A percentile compares a stretch with the other conserved stretches of the same genome.
Evolutionary conservation across 805 yeast species (phyloP).

Genomic region (Candida ficus): DNA sequence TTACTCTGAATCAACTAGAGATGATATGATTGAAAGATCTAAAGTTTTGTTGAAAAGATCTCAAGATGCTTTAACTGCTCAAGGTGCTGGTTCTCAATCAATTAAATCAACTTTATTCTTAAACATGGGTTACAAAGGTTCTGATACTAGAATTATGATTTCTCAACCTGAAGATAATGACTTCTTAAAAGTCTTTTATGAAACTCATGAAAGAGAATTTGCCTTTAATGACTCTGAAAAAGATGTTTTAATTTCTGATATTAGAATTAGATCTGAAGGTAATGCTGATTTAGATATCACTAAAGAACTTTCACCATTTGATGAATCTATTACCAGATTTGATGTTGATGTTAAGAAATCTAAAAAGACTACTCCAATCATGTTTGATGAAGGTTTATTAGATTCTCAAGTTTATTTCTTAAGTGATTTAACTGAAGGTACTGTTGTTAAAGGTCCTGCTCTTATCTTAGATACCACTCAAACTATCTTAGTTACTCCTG

Average conservation of each 20-base stretch:
- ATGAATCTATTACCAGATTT: slow-evolving; percentile 17
- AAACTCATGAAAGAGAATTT: slow-evolving; percentile 32
- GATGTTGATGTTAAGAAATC: slow-evolving; percentile 15
- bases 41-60: slow-evolving; percentile 10
- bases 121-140: slow-evolving; percentile 42
- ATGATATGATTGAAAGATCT: slow-evolving; percentile 11
- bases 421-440: slow-evolving; percentile 26
- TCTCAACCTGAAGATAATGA: slow-evolving; percentile 21
- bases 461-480: slow-evolving; percentile 34
- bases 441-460: slow-evolving; percentile 34
- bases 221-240: slow-evolving; percentile 31
- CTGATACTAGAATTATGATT: slow-evolving; percentile 40
- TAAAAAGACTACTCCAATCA: slow-evolving; percentile 33
- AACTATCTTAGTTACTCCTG: slow-evolving; percentile 35
- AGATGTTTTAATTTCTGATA: slow-evolving; percentile 30
- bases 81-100: slow-evolving; percentile 25
- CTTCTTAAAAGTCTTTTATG: slow-evolving; percentile 24
- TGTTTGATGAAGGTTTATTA: slow-evolving; percentile 26
- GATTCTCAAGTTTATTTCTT: slow-evolving; percentile 30
- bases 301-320: slow-evolving; percentile 23
- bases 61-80: slow-evolving; percentile 9
- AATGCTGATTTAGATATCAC: slow-evolving; percentile 18
- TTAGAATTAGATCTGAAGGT: slow-evolving; percentile 30
- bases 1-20: slow-evolving; percentile 21
- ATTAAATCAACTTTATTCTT: slow-evolving; percentile 26